phyloP scores from a whole-genome alignment of 2,329 filamentous ascomycete genomes.

The Trichoderma simmonsii region DNA sequence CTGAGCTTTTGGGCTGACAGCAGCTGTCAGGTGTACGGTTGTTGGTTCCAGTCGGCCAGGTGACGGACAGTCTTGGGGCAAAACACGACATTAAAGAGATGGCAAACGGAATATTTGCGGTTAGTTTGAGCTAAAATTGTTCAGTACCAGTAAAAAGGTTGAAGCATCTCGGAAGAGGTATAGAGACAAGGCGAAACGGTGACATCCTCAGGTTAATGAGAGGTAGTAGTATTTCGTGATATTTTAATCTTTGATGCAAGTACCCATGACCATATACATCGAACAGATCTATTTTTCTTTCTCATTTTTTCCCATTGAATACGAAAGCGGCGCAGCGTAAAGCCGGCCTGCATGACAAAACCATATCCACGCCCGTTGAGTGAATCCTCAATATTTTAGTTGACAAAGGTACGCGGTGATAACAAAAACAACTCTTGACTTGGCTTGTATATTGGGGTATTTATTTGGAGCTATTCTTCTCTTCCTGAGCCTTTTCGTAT shows the following conservation, averaged over 20 bases:
- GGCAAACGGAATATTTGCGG: background rate
- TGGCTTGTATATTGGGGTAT: background rate
- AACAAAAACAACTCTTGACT: background rate
- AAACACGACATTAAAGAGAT: background rate
- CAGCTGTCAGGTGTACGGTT: background rate
- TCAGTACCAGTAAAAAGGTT: background rate
- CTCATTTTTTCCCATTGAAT: background rate
- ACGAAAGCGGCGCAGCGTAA: background rate
- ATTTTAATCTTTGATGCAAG: background rate
- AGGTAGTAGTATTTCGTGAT: background rate
- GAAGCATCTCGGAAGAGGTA: too few species aligned
- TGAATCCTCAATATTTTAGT: background rate
- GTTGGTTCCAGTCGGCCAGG: background rate
- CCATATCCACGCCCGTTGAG: background rate
- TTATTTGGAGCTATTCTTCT: conserved; percentile 38
- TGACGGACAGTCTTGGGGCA: background rate
- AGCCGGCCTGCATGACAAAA: background rate
- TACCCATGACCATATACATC: background rate
- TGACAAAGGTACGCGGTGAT: background rate
- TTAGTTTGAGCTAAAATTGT: background rate
- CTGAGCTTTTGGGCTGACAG: background rate
- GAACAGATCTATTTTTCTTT: background rate
- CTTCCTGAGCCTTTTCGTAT: conserved; percentile 74
- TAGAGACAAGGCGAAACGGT: background rate
- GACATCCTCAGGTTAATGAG: too few species aligned